Base-by-base conservation (phyloP, 2,329 filamentous ascomycete species). In the Rhinocladiella similis region DNA sequence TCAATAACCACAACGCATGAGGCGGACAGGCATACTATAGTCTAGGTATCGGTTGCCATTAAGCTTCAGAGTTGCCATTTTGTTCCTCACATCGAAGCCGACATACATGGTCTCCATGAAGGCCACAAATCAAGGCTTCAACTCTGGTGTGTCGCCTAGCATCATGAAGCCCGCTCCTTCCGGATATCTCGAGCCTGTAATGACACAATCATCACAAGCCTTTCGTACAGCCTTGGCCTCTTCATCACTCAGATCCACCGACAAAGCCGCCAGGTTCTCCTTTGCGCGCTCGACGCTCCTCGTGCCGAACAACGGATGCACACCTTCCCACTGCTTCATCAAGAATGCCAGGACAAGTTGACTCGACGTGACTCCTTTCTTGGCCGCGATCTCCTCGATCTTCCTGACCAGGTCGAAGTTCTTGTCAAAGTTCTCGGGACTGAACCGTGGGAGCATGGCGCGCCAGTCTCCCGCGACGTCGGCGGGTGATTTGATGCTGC, bases 321-420 rank as follows among this genome's bases (percentile, higher is more conserved):
- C 19, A 81, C 81, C 77, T 82, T 77, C 38, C 80, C 83, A 5
- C 80, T 75, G 35, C 73, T 75, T 50, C 71, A 73, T 41, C 76
- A 80, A 39, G 86, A 87, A 91, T 49, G 78, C 80, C 52, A 91
- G 75, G 13, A 86, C 87, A 25, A 90, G 74, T 72, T 91, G 87
- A 1, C 80, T 79, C 3, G 82, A 68, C 0, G 83, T 87, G 66
- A 78, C 81, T 0, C 78, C 77, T 72, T 88, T 89, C 64, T 76
- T 75, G 63, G 74, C 67, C 1, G 87, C 86, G 36, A 90, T 66
- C 20, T 73, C 73, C 66, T 84, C 73, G 12, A 90, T 70, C 54
- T 83, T 75, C 5, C 76, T 62, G 9, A 85, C 83, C 4, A 91
- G 77, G 66, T 83, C 71, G 7, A 89, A 65, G 69, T 90, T 91